These are phyloP conservation scores for Xylariaceae sp. DNA, from an alignment of 2,329 filamentous ascomycete species.

Conservation along the genomic window DNA sequence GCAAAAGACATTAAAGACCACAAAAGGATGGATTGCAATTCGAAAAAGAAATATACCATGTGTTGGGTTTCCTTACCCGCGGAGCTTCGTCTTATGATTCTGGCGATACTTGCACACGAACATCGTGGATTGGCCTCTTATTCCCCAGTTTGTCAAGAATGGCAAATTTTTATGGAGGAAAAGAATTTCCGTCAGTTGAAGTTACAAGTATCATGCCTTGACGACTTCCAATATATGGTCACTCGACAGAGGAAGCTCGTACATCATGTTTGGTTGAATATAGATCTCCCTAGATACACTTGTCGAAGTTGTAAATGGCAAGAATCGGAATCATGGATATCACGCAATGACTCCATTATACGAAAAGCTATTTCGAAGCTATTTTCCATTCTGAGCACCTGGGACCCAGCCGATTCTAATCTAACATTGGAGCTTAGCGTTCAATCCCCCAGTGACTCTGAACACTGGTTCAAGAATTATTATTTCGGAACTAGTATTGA, in stretches of 20 bases:
- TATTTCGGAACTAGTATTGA: slow-evolving; percentile 34
- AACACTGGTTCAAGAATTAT: slow-evolving; percentile 45
- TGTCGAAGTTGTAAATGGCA: slow-evolving; percentile 18
- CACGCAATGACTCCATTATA: slow-evolving; percentile 28
- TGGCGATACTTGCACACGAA: slow-evolving; percentile 25
- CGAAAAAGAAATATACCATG: too few relatives aligned
- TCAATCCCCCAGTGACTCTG: slow-evolving; percentile 44
- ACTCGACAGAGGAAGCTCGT: slow-evolving; percentile 33
- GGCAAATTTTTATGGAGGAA: slow-evolving; percentile 41
- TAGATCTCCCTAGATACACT: slow-evolving; percentile 40
- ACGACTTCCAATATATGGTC: slow-evolving; percentile 33
- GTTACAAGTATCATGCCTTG: slow-evolving; percentile 35
- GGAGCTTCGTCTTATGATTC: slow-evolving; percentile 10
- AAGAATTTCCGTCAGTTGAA: slow-evolving; percentile 38
- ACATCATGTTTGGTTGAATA: slow-evolving; percentile 39
- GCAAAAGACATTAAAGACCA: too few relatives aligned
- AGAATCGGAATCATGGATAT: too few relatives aligned
- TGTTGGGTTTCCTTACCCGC: slow-evolving; percentile 13
- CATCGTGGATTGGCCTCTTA: slow-evolving; percentile 37
- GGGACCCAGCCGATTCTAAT: slow-evolving; percentile 34
- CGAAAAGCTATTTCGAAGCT: slow-evolving; percentile 35
- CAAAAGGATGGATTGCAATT: too few relatives aligned
- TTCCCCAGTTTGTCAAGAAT: slow-evolving; percentile 45
- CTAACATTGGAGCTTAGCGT: slow-evolving; percentile 45
- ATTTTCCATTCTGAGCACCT: slow-evolving; percentile 41